Percentiles rank a stretch among this genome's conserved stretches.
These are phyloP conservation scores for Aphanomyces stellatus DNA, from an alignment of 352 stramenopile species.

Conservation along the genomic window DNA sequence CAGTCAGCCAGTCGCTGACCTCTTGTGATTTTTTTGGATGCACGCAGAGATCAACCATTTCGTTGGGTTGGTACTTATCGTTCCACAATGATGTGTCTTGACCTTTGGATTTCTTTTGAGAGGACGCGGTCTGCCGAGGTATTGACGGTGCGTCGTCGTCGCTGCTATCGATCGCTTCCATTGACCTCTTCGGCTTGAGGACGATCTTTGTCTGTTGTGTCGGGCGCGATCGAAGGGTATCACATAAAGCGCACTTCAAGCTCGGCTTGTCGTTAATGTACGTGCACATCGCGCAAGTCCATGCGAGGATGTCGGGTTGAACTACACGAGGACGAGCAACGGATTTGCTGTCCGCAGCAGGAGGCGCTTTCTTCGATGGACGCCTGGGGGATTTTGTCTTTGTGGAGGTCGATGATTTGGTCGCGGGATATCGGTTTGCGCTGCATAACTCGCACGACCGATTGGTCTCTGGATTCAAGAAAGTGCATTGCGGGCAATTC, in stretches of 20 bases:
- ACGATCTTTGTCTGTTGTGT: not conserved
- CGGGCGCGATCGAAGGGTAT: constrained; percentile 17
- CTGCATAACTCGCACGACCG: constrained; percentile 36
- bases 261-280: constrained; percentile 24
- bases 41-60: constrained; percentile 60
- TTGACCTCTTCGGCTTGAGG: constrained; percentile 1
- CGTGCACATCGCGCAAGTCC: constrained; percentile 28
- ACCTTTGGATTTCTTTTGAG: not conserved
- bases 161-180: constrained; percentile 34
- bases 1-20: constrained; percentile 48
- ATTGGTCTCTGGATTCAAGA: constrained; percentile 29
- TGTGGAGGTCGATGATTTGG: not conserved
- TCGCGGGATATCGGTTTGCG: constrained; percentile 18
- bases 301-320: no score
- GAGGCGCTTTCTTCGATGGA: constrained; percentile 21
- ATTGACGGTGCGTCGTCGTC: constrained; percentile 23
- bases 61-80: constrained; percentile 33
- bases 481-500: constrained; percentile 42
- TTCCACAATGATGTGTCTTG: constrained; percentile 33
- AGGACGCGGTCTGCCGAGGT: not conserved
- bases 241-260: constrained; percentile 19
- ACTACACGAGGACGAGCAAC: no score
- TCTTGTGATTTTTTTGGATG: constrained; percentile 80
- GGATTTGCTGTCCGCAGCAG: no score
- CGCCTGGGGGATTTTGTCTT: constrained; percentile 22